Base-by-base conservation (phyloP, 2,329 filamentous ascomycete species). In the Cyclaneusma minus region DNA sequence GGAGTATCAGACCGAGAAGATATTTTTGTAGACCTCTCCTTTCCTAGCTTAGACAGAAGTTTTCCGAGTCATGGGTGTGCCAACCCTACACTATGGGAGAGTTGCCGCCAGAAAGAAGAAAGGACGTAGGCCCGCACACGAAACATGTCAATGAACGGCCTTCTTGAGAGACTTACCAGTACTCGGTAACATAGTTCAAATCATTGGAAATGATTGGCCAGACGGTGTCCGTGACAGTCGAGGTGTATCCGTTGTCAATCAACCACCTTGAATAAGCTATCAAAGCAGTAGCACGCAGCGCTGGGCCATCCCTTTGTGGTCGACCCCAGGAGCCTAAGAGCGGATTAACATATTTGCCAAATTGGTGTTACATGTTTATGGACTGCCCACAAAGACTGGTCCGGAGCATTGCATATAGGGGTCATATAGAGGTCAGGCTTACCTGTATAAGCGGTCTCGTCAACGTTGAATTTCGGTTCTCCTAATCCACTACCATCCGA, bases 201-300 rank as follows among this genome's bases (percentile, higher is more conserved):
- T 89, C 82, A 38, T 84, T 87, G 24, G 62, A 58, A 24, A 84
- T 66, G 27, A 87, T 57, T 3, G 80, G 80, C 78, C 78, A 85
- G 7, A 68, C 55, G 40, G 74, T 69, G 14, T 51, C 45, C 8
- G 42, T 47, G 1, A 56, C 60, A 7, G 50, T 50, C 3, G 48
- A 49, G 7, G 43, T 44, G 25, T 59, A 50, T 6, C 71, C 75
- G 34, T 80, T 76, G 22, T 54, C 54, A 25, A 83, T 53, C 15
- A 87, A 55, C 68, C 76, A 82, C 42, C 74, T 71, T 5, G 74
- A 66, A 44, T 85, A 89, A 1, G 60, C 60, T 28, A 79, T 74
- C 41, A 89, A 50, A 3, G 81, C 68, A 23, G 70, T 81, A 2
- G 79, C 80, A 26, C 82, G 64, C 20, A 89, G 62, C 13, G 81